phyloP scores from a whole-genome alignment of 1,284 basidiomycete species.

The Apiotrichum gracile region DNA sequence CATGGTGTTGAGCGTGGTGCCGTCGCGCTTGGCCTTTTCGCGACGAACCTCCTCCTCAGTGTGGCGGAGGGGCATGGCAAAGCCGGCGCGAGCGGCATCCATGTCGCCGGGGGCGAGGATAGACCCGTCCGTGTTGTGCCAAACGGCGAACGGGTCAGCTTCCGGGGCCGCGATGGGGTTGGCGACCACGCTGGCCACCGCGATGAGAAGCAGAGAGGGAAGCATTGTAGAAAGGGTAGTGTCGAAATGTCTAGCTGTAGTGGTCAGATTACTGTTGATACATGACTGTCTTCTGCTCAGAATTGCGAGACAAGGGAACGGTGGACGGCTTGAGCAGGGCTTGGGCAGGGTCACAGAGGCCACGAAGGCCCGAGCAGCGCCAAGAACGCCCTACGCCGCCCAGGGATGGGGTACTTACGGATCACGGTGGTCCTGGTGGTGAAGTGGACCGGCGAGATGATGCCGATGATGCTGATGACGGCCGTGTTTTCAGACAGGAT shows the following conservation, averaged over 20 bases:
- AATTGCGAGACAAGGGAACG: too few species aligned
- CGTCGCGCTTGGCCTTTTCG: constrained; percentile 25
- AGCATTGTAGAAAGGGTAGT: constrained; percentile 11
- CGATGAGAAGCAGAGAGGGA: constrained; percentile 17
- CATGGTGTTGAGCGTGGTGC: constrained; percentile 3
- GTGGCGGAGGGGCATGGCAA: constrained; percentile 25
- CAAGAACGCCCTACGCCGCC: too few species aligned
- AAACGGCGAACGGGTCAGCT: constrained; percentile 9
- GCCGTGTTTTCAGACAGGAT: too few species aligned
- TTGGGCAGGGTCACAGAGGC: background rate
- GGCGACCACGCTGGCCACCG: constrained; percentile 7
- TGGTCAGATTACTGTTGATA: background rate
- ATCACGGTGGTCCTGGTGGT: too few species aligned
- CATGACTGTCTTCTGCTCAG: too few species aligned
- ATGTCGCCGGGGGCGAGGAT: background rate
- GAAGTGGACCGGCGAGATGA: too few species aligned
- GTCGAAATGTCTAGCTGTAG: background rate
- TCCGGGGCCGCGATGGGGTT: constrained; percentile 11
- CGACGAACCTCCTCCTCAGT: constrained; percentile 9
- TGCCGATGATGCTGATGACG: too few species aligned
- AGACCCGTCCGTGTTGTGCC: background rate
- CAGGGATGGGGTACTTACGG: too few species aligned
- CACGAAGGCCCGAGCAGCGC: background rate
- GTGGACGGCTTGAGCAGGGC: background rate
- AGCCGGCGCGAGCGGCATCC: background rate